Base-by-base conservation (phyloP, 164 flowering plant species). In the Vitis labrusca region DNA sequence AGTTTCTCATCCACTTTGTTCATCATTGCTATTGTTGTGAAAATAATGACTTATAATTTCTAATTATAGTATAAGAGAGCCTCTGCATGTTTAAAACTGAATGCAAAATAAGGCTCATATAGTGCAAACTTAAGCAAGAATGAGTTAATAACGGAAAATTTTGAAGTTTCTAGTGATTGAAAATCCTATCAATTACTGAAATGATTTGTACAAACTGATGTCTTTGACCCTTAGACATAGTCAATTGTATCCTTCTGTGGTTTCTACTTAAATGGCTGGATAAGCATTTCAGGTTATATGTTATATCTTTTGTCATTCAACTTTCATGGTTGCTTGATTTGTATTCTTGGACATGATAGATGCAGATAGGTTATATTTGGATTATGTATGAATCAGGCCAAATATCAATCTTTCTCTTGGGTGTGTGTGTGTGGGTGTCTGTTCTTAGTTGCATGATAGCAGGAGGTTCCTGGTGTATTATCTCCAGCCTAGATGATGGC, bases 221-320 rank as follows among this genome's bases (percentile, higher is more conserved):
- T 54, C 14, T 55, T 44, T 15, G 55, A 17, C 27, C 29, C 9
- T 3, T 23, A 3, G 15, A 16, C 5, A 12, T 44, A n/a, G 44
- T 52, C 19, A 32, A 32, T 11, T 51, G 9, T 15, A 14, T 19
- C 29, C 49, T 70, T 53, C 23, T 37, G 13, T 48, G 14, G 10
- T 10, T 59, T 63, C 16, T 49, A n/a, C n/a, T 16, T 52, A 51
- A 9, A 13, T 53, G 27, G 17, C 61, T 69, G 55, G 17, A 8
- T 3, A 29, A 30, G 27, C 2, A 63, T 47, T 9, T 49, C 56
- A 50, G 57, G 3, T 59, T 23, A 51, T 29, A 29, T 65, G 29
- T 61, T 11, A 2, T 37, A 9, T 57, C 50, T 55, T 67, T 62
- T 60, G n/a, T 60, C 64, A 63, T 49, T 44, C 62, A 67, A 23